Base-by-base conservation (phyloP, 2,329 filamentous ascomycete species). In the Aspergillus ruber region DNA sequence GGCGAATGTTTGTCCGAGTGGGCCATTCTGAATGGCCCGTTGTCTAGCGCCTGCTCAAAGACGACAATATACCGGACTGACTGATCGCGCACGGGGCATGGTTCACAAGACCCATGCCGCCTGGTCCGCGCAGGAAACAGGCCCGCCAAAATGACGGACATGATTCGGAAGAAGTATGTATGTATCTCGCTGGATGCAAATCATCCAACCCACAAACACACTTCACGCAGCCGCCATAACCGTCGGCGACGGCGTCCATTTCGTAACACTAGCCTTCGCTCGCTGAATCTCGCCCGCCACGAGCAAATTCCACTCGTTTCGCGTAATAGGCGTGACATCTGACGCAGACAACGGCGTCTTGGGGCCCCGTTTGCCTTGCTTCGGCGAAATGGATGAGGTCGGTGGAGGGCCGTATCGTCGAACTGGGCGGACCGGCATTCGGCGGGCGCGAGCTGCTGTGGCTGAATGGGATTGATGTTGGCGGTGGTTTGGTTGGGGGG, bases 241-340 rank as follows among this genome's bases (percentile, higher is more conserved):
- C 20, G 55, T 58, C 4, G 66, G 62, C 25, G 64, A 67, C 6
- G 66, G 66, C 23, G 60, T 65, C 66, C 65, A 68, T 53, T 66
- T 66, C 2, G 66, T 69, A 20, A 69, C 58, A 1, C 55, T 60
- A 18, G 64, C 59, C 44, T 64, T 62, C 4, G 57, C 23, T 42
- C 58, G 52, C 2, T 51, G 56, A 21, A 67, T 61, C 10, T 65
- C 64, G 33, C 63, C 53, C 12, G 56, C 57, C 17, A 68, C 56
- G 17, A 72, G 56, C 23, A 71, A 58, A 44, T 71, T 70, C 69
- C 69, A 72, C 50, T 72, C 69, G 33, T 65, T 68, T 12, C 63
- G 56, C 2, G 69, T 72, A 46, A 71, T 70, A 1, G 69, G 69
- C 1, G 69, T 71, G 13, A 71, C 68, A 53, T 72, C 69, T 2